These are phyloP conservation scores for Hygrophila difformis DNA, from an alignment of 257 asterid genomes.

Conservation along the genomic window DNA sequence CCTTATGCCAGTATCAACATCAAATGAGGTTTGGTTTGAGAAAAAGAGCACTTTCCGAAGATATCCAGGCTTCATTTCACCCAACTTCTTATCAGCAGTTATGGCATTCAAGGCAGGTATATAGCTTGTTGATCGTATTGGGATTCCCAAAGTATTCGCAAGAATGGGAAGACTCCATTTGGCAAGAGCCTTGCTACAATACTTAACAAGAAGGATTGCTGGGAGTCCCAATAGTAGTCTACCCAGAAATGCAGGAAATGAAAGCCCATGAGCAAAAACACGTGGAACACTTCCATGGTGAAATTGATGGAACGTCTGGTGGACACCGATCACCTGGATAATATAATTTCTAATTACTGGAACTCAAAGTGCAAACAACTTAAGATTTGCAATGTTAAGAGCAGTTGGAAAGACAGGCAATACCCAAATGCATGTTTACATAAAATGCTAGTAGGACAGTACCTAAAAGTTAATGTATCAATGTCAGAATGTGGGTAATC, in stretches of 20 bases:
- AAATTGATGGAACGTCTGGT: conserved; percentile 82
- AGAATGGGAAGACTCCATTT: conserved; percentile 87
- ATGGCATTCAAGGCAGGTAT: conserved; percentile 45
- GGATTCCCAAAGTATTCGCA: conserved; percentile 77
- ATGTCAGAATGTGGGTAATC: no score
- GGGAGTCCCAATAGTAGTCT: conserved; percentile 83
- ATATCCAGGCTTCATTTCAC: conserved; percentile 55
- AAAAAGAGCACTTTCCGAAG: conserved; percentile 50
- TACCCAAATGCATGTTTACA: background rate
- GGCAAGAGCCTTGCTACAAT: conserved; percentile 83
- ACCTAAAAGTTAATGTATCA: no score
- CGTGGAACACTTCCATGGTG: conserved; percentile 79
- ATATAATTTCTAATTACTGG: conserved; percentile 13
- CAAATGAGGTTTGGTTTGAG: conserved; percentile 54
- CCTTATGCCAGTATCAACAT: conserved; percentile 92
- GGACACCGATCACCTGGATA: conserved; percentile 78
- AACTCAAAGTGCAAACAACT: no score
- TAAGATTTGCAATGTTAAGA: no score
- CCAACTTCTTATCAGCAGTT: conserved; percentile 37
- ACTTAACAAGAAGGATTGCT: conserved; percentile 76
- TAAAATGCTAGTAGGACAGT: background rate
- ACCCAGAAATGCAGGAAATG: conserved; percentile 42
- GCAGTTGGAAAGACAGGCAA: no score
- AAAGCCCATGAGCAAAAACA: conserved; percentile 54
- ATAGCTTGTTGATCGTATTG: conserved; percentile 70